Evolutionary conservation across 805 yeast species (phyloP).

Genomic region (Kuraishia molischiana): DNA sequence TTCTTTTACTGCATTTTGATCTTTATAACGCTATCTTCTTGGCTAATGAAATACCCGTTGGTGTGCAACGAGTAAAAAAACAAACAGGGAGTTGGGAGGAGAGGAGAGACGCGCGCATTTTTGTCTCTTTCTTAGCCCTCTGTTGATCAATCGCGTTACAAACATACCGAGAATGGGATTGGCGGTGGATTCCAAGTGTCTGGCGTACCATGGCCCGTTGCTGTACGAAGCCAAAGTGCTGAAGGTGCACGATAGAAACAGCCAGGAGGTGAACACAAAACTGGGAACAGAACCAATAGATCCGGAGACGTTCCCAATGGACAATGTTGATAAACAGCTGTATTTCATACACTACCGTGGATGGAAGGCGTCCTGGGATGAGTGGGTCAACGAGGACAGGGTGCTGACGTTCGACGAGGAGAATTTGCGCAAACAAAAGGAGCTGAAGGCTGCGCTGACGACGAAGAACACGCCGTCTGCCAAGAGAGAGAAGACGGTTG

Average conservation of each 20-base stretch:
- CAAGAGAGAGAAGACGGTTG: constrained; percentile 1
- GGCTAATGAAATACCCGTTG: no score
- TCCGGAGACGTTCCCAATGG: constrained; percentile 14
- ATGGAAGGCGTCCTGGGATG: constrained; percentile 96
- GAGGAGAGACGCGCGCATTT: not conserved
- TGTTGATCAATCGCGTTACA: not conserved
- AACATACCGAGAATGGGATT: not conserved
- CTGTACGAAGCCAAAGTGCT: constrained; percentile 81
- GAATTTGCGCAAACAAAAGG: constrained; percentile 53
- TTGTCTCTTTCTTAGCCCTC: not conserved
- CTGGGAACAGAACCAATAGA: constrained; percentile 25
- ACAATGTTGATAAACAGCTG: constrained; percentile 20
- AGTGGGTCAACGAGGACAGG: constrained; percentile 75
- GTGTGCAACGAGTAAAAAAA: no score
- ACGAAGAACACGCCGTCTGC: constrained; percentile 9
- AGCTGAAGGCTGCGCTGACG: constrained; percentile 40
- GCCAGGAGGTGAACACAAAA: constrained; percentile 25
- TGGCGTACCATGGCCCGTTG: constrained; percentile 88
- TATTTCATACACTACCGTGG: constrained; percentile 87
- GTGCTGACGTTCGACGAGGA: constrained; percentile 62
- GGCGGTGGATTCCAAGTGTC: constrained; percentile 25
- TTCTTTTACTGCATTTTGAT: not conserved
- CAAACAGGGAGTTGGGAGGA: no score
- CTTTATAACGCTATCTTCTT: not conserved
- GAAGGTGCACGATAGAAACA: constrained; percentile 48